Percentiles rank a stretch among this genome's conserved stretches.
These are phyloP conservation scores for Plantago major DNA, from an alignment of 257 asterid genomes.

Conservation along the genomic window DNA sequence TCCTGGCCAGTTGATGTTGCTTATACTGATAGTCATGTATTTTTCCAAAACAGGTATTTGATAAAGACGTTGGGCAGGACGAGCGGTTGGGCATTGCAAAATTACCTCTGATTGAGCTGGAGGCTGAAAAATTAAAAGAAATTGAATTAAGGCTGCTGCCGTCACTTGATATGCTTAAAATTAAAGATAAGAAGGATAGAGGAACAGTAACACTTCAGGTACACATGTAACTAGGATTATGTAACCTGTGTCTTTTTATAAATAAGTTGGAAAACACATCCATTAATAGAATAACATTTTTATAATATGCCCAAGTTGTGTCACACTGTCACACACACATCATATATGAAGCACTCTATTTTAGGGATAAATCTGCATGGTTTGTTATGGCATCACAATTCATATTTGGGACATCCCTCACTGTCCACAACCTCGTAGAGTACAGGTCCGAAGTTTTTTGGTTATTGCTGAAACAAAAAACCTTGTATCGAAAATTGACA, in stretches of 20 bases:
- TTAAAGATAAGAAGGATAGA: constrained; percentile 88
- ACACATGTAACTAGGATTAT: constrained; percentile 14
- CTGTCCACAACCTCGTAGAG: too few species aligned
- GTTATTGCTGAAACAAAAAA: too few species aligned
- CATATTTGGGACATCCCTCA: too few species aligned
- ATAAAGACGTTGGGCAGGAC: constrained; percentile 92
- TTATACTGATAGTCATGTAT: background rate
- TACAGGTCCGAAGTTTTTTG: too few species aligned
- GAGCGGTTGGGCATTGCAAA: constrained; percentile 66
- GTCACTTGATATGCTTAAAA: constrained; percentile 80
- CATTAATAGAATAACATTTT: background rate
- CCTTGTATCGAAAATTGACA: too few species aligned
- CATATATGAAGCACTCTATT: too few species aligned
- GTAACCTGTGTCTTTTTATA: constrained; percentile 7
- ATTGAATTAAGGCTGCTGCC: constrained; percentile 58
- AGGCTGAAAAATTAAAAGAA: constrained; percentile 61
- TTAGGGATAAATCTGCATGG: too few species aligned
- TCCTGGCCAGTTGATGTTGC: background rate
- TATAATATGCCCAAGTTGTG: background rate
- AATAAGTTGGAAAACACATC: constrained; percentile 3
- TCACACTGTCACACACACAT: too few species aligned
- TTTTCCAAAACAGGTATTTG: constrained; percentile 55
- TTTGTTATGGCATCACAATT: too few species aligned
- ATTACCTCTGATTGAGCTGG: constrained; percentile 62
- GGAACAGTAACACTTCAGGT: constrained; percentile 79